These are phyloP conservation scores for Stephania cephalantha DNA, from an alignment of 164 flowering plant genomes.

Conservation along the genomic window DNA sequence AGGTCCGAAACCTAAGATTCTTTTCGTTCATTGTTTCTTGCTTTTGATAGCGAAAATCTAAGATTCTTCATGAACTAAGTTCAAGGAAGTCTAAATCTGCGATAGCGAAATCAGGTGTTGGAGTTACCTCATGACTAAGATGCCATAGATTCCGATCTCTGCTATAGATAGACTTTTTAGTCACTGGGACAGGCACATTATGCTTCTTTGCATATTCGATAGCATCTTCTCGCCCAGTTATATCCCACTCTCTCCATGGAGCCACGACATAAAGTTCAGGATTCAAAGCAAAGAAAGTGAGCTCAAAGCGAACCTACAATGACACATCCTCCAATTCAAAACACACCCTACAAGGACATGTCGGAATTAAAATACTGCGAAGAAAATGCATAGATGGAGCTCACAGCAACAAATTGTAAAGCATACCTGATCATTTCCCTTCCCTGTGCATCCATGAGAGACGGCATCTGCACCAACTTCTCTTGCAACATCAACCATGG, in stretches of 20 bases:
- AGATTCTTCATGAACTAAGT: too few species aligned
- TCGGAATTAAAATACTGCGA: neutral
- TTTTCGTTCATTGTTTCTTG: too few species aligned
- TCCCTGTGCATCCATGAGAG: conserved; percentile 96
- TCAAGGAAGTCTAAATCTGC: too few species aligned
- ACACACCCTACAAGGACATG: neutral
- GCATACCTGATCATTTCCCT: conserved; percentile 94
- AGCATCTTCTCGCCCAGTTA: conserved; percentile 90
- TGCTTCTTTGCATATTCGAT: conserved; percentile 95
- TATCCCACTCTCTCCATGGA: conserved; percentile 99
- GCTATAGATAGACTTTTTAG: conserved; percentile 95
- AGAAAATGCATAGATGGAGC: conserved; percentile 3
- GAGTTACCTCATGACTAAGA: conserved; percentile 87
- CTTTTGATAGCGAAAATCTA: too few species aligned
- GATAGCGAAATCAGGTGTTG: neutral
- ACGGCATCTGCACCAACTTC: conserved; percentile 99
- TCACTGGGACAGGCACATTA: conserved; percentile 88
- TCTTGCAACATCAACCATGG: conserved; percentile 93
- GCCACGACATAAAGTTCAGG: conserved; percentile 92
- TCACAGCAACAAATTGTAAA: neutral
- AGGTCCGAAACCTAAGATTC: neutral
- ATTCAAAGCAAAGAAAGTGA: conserved; percentile 84
- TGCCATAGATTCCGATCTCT: conserved; percentile 96
- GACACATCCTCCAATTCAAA: neutral
- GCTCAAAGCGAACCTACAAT: conserved; percentile 89